phyloP scores from a whole-genome alignment of 345 rosid genomes.

The Populus tremula region DNA sequence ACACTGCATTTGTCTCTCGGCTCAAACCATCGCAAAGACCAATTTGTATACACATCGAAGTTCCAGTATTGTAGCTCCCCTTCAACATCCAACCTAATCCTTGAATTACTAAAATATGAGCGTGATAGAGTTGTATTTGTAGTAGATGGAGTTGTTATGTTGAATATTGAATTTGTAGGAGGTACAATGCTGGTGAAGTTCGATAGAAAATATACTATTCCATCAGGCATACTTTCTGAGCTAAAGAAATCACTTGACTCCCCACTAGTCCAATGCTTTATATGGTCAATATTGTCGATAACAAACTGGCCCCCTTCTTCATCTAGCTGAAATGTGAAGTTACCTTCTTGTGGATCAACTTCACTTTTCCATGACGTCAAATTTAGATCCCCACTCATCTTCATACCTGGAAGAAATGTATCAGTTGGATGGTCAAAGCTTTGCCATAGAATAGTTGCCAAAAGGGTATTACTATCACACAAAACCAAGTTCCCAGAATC shows the following conservation, averaged over 20 bases:
- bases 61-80: slow-evolving; percentile 33
- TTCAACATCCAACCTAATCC: slow-evolving; percentile 27
- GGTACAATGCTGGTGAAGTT: slow-evolving; percentile 18
- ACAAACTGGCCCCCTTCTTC: slow-evolving; percentile 26
- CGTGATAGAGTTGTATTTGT: not conserved
- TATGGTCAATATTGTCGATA: slow-evolving; percentile 25
- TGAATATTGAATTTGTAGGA: accelerated
- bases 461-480: not conserved
- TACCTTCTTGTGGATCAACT: slow-evolving; percentile 52
- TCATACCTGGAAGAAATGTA: slow-evolving; percentile 63
- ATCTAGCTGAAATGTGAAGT: slow-evolving; percentile 42
- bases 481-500: not conserved
- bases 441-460: not conserved
- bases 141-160: no score
- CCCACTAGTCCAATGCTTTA: slow-evolving; percentile 40
- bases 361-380: slow-evolving; percentile 50
- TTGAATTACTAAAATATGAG: not conserved
- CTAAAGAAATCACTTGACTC: slow-evolving; percentile 24
- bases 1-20: slow-evolving; percentile 37
- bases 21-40: slow-evolving; percentile 28
- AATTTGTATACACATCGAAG: not conserved
- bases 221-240: slow-evolving; percentile 32
- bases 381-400: slow-evolving; percentile 27
- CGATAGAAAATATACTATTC: slow-evolving; percentile 34
- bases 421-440: slow-evolving; percentile 17